Percentiles rank a stretch among this genome's conserved stretches.
phyloP scores from a whole-genome alignment of 75 land plant genomes.

The Cupressus sempervirens region DNA sequence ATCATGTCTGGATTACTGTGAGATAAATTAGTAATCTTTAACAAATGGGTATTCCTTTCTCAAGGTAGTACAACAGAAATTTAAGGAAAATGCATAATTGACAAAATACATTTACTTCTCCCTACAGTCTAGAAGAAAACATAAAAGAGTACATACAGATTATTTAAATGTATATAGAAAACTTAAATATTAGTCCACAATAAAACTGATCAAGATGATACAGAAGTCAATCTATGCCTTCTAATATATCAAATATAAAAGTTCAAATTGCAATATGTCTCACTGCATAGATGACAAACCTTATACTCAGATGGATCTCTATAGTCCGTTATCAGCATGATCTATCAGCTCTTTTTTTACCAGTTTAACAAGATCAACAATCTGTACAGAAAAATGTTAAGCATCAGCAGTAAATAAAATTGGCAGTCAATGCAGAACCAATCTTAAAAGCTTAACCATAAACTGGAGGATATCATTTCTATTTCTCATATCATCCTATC shows the following conservation, averaged over 20 bases:
- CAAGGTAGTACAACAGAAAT: not conserved
- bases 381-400: not conserved
- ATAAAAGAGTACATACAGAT: not conserved
- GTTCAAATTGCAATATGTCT: not conserved
- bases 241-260: not conserved
- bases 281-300: not conserved
- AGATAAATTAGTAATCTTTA: no score
- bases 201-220: not conserved
- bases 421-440: not conserved
- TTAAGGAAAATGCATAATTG: not conserved
- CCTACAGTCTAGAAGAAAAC: not conserved
- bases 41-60: no score
- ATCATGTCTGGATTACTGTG: no score
- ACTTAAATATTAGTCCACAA: not conserved
- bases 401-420: no score
- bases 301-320: not conserved
- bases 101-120: not conserved
- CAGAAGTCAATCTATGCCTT: not conserved
- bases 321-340: not conserved
- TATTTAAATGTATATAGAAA: not conserved
- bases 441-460: not conserved
- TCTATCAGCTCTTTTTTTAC: conserved; percentile 8
- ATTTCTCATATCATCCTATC: not conserved
- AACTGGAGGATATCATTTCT: not conserved
- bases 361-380: conserved; percentile 9